Conservation (phyloP, 2,329 filamentous ascomycete species). For the Penicillium verrucosum region DNA sequence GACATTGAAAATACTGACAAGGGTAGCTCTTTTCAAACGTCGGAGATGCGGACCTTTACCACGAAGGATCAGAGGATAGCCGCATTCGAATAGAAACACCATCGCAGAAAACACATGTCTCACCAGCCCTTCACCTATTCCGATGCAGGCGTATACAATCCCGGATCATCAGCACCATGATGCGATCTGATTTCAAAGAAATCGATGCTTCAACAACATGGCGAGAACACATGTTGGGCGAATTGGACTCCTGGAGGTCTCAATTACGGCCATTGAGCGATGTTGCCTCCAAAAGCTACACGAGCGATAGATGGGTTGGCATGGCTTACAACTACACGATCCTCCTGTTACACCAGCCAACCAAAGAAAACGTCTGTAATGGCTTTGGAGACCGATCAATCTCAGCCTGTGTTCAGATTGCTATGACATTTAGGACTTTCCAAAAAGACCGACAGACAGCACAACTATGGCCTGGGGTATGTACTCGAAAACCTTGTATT, state of each 20-base stretch:
- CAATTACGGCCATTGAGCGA: slow-evolving; percentile 13
- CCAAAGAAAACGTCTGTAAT: slow-evolving; percentile 8
- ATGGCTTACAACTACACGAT: slow-evolving; percentile 20
- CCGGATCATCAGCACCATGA: slow-evolving; percentile 14
- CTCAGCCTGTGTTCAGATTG: slow-evolving; percentile 10
- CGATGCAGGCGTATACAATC: slow-evolving; percentile 18
- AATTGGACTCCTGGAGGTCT: slow-evolving; percentile 14
- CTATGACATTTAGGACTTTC: slow-evolving; percentile 16
- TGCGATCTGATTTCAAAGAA: slow-evolving; percentile 13
- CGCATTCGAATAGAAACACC: not conserved
- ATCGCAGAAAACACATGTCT: slow-evolving; percentile 15
- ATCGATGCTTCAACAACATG: slow-evolving; percentile 9
- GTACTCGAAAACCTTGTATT: not conserved
- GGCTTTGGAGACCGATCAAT: slow-evolving; percentile 11
- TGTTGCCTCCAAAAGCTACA: slow-evolving; percentile 12
- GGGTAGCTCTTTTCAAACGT: slow-evolving; percentile 16
- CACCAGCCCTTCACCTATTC: slow-evolving; percentile 15
- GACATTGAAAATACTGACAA: not conserved
- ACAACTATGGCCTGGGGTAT: slow-evolving; percentile 18
- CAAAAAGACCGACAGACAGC: slow-evolving; percentile 18
- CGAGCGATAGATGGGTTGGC: slow-evolving; percentile 17
- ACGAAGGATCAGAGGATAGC: not conserved
- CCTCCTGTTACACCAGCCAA: slow-evolving; percentile 14
- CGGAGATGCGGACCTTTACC: slow-evolving; percentile 8
- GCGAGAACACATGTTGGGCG: slow-evolving; percentile 15